Percentiles rank a stretch among this genome's conserved stretches.
Conservation (phyloP, 2,329 filamentous ascomycete genomes). For the Neofusicoccum umdonicola region DNA sequence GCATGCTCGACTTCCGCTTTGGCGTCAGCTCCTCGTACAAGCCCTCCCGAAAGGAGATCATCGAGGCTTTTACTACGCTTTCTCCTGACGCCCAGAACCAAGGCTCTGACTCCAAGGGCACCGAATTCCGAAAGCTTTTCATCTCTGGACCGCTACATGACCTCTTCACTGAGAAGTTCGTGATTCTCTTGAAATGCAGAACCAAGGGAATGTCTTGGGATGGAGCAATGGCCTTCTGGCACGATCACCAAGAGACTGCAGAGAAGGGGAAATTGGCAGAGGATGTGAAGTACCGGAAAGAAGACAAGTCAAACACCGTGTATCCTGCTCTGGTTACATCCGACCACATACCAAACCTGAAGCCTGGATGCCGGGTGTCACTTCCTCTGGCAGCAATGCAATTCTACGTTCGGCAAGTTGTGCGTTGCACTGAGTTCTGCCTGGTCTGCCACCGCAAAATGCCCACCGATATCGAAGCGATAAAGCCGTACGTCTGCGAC, state of each 20-base stretch:
- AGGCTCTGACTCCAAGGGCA: neutral
- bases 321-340: constrained; percentile 47
- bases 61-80: constrained; percentile 48
- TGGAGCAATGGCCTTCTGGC: constrained; percentile 57
- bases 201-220: constrained; percentile 61
- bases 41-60: constrained; percentile 58
- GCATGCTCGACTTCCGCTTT: constrained; percentile 59
- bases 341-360: constrained; percentile 49
- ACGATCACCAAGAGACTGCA: constrained; percentile 1
- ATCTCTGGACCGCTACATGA: constrained; percentile 70
- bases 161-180: constrained; percentile 65
- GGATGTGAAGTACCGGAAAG: constrained; percentile 11
- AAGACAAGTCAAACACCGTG: constrained; percentile 22
- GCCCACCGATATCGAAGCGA: constrained; percentile 61
- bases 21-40: constrained; percentile 73
- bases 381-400: constrained; percentile 65
- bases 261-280: constrained; percentile 21
- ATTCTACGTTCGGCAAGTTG: constrained; percentile 72
- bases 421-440: constrained; percentile 82
- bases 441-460: constrained; percentile 76
- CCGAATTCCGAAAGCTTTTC: constrained; percentile 58
- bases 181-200: constrained; percentile 62
- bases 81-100: constrained; percentile 16
- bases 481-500: constrained; percentile 75
- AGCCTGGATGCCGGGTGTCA: constrained; percentile 40